phyloP scores from a whole-genome alignment of 1,284 basidiomycete species.

The Heterobasidion parviporum region DNA sequence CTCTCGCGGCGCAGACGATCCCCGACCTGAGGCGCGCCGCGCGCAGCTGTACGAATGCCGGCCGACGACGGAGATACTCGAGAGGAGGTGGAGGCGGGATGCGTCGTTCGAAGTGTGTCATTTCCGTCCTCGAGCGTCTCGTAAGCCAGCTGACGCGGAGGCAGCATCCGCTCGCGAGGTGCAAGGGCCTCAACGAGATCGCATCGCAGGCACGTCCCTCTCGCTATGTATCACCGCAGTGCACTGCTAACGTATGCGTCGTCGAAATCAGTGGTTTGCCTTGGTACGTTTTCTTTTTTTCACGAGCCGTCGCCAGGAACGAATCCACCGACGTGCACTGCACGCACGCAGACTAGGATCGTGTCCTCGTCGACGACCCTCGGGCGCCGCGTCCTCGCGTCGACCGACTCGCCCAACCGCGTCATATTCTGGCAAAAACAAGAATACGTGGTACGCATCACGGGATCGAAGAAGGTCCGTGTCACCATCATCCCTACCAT shows the following conservation, averaged over 20 bases:
- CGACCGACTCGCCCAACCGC: slow-evolving; percentile 44
- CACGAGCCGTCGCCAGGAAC: too few species aligned
- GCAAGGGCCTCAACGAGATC: slow-evolving; percentile 44
- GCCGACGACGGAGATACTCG: slow-evolving; percentile 48
- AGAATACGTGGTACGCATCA: slow-evolving; percentile 45
- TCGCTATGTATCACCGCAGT: background rate
- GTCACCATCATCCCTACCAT: background rate
- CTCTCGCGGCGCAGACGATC: too few species aligned
- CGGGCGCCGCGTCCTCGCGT: slow-evolving; percentile 46
- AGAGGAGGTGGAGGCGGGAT: slow-evolving; percentile 48
- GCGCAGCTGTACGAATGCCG: slow-evolving; percentile 44
- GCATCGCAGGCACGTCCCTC: slow-evolving; percentile 38
- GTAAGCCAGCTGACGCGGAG: background rate
- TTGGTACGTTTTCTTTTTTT: slow-evolving; percentile 30
- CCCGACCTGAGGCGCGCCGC: background rate
- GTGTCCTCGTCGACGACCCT: slow-evolving; percentile 43
- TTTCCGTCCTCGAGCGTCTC: background rate
- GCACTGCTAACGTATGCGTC: background rate
- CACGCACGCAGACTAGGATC: slow-evolving; percentile 41
- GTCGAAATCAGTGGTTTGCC: slow-evolving; percentile 43
- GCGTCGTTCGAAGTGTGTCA: slow-evolving; percentile 49
- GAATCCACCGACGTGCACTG: background rate
- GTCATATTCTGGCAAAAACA: slow-evolving; percentile 56
- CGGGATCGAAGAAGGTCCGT: slow-evolving; percentile 45
- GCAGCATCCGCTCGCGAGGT: slow-evolving; percentile 44